Evolutionary conservation across 2,329 filamentous ascomycete genomes (phyloP).

Genomic region (Neonectria sp.): DNA sequence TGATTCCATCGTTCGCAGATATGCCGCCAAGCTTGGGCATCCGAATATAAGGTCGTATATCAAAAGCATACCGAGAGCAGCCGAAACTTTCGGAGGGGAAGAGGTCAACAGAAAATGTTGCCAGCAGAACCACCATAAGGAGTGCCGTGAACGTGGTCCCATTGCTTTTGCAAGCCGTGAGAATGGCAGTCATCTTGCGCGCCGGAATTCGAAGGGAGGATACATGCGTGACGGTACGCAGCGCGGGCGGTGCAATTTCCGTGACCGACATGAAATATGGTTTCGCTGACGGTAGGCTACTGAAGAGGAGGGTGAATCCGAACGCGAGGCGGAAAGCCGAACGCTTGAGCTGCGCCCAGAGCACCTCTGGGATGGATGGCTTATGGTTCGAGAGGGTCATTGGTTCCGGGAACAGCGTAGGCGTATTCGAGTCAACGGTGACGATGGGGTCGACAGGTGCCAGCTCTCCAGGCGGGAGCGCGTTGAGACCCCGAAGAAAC

Average conservation of each 20-base stretch:
- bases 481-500: conserved; percentile 31
- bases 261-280: conserved; percentile 29
- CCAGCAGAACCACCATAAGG: conserved; percentile 35
- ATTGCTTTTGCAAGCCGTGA: conserved; percentile 34
- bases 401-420: conserved; percentile 12
- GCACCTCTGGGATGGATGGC: conserved; percentile 17
- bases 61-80: conserved; percentile 28
- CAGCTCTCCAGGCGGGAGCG: not conserved
- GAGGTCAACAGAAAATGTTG: conserved; percentile 38
- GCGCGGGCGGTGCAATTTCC: conserved; percentile 21
- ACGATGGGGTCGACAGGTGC: conserved; percentile 9
- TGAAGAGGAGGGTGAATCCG: conserved; percentile 25
- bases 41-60: conserved; percentile 17
- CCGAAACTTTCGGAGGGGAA: conserved; percentile 39
- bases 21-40: conserved; percentile 13
- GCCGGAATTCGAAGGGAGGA: conserved; percentile 30
- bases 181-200: conserved; percentile 21
- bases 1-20: conserved; percentile 20
- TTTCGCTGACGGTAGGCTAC: conserved; percentile 18
- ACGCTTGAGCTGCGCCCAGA: conserved; percentile 21
- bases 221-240: conserved; percentile 28
- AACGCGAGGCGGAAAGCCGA: conserved; percentile 12
- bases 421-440: conserved; percentile 2
- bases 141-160: conserved; percentile 43
- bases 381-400: conserved; percentile 15